phyloP scores from a whole-genome alignment of 306 rosid genomes.

The Cucumis hystrix region DNA sequence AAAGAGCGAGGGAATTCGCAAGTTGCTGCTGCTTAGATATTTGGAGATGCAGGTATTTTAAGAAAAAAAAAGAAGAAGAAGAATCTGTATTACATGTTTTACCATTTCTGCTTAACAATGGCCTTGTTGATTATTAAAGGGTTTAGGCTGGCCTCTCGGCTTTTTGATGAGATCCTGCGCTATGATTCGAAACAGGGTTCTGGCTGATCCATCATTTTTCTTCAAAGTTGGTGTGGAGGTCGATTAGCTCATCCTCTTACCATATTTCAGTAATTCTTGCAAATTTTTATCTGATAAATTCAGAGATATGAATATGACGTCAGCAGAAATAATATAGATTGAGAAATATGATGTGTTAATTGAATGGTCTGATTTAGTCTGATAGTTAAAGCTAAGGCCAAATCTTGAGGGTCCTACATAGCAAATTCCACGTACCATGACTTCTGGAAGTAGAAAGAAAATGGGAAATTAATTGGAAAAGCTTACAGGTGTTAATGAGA shows the following conservation, averaged over 20 bases:
- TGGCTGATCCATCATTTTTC: constrained; percentile 85
- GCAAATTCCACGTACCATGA: not conserved
- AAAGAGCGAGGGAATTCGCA: constrained; percentile 35
- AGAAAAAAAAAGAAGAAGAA: too few species aligned
- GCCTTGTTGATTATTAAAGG: constrained; percentile 30
- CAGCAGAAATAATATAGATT: not conserved
- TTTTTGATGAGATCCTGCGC: constrained; percentile 59
- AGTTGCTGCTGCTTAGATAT: constrained; percentile 29
- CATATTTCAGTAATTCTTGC: not conserved
- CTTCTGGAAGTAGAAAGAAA: not conserved
- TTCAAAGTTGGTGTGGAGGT: constrained; percentile 96
- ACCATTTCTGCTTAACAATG: not conserved
- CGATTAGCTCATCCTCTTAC: constrained; percentile 21
- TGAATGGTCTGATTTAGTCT: not conserved
- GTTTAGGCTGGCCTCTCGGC: constrained; percentile 63
- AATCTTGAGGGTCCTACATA: not conserved
- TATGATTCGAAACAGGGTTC: constrained; percentile 69
- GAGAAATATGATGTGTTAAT: not conserved
- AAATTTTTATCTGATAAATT: not conserved
- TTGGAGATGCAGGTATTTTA: constrained; percentile 31
- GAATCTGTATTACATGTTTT: not conserved
- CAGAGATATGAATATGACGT: not conserved
- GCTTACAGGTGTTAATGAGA: not conserved
- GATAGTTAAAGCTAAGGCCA: not conserved
- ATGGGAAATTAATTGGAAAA: not conserved